A percentile compares a stretch with the other conserved stretches of the same genome.
phyloP scores from a whole-genome alignment of 176 grass and related monocot species.

The Oryza glumipatula region DNA sequence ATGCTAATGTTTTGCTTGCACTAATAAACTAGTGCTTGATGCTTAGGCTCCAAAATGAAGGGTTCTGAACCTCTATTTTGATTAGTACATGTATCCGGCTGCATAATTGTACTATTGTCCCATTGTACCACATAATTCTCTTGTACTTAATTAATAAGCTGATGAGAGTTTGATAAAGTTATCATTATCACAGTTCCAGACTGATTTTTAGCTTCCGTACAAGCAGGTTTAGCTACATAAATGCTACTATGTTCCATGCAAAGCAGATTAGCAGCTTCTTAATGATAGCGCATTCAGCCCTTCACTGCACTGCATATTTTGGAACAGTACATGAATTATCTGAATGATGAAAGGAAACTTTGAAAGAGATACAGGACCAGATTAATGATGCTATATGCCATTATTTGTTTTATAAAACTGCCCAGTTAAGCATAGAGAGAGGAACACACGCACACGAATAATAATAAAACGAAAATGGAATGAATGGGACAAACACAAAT shows the following conservation, averaged over 20 bases:
- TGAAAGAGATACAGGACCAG: not conserved
- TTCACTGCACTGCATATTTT: not conserved
- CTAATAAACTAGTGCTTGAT: conserved; percentile 34
- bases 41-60: conserved; percentile 11
- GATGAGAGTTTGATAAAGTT: not conserved
- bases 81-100: not conserved
- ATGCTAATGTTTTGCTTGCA: conserved; percentile 47
- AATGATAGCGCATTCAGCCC: not conserved
- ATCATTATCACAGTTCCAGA: not conserved
- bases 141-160: not conserved
- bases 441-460: not conserved
- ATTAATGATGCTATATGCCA: not conserved
- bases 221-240: not conserved
- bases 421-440: conserved; percentile 4
- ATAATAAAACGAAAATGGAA: conserved; percentile 4
- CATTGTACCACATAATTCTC: not conserved
- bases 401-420: not conserved
- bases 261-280: not conserved
- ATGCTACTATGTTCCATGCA: not conserved
- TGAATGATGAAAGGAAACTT: not conserved
- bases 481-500: not conserved
- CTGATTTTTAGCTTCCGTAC: not conserved
- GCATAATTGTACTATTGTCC: not conserved
- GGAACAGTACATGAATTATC: no score
- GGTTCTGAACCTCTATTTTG: conserved; percentile 1